These are phyloP conservation scores for Rhizoclosmatium globosum DNA, from an alignment of 192 early-diverging fungal genomes.

Conservation along the genomic window DNA sequence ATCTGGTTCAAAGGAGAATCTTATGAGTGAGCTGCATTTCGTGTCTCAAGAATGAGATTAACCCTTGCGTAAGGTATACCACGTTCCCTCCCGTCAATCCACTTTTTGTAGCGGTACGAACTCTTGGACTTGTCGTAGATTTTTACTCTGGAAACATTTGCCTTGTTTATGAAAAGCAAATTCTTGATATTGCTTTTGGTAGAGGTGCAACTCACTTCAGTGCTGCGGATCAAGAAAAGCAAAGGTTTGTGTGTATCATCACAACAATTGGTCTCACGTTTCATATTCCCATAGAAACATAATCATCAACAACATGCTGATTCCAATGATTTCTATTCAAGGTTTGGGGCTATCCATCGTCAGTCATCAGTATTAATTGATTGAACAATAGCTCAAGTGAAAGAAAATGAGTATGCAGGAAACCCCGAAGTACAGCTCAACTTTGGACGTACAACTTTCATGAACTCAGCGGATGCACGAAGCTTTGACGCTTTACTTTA, in stretches of 20 bases:
- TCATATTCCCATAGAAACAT: conserved; percentile 30
- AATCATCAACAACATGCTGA: conserved; percentile 41
- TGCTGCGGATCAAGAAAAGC: conserved; percentile 43
- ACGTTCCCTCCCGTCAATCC: conserved; percentile 32
- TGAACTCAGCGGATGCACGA: conserved; percentile 2
- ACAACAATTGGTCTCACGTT: background rate
- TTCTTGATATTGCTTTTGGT: conserved; percentile 51
- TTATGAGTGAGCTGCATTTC: conserved; percentile 33
- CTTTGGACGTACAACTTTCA: conserved; percentile 58
- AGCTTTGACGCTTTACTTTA: background rate
- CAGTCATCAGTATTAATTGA: background rate
- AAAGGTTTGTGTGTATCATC: conserved; percentile 28
- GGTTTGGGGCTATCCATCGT: conserved; percentile 20
- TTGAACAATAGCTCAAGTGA: background rate
- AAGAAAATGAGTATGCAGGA: conserved; percentile 27
- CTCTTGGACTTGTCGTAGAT: conserved; percentile 57
- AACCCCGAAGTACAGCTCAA: conserved; percentile 49
- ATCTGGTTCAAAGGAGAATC: conserved; percentile 40
- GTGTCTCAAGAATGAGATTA: background rate
- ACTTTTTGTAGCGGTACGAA: conserved; percentile 45
- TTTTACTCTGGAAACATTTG: conserved; percentile 46
- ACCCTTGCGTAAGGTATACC: conserved; percentile 37
- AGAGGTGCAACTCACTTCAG: conserved; percentile 44
- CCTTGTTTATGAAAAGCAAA: conserved; percentile 51
- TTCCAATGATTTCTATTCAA: conserved; percentile 55